These are phyloP conservation scores for Phylloporus sp. DNA, from an alignment of 768 basidiomycete genomes.

Conservation along the genomic window DNA sequence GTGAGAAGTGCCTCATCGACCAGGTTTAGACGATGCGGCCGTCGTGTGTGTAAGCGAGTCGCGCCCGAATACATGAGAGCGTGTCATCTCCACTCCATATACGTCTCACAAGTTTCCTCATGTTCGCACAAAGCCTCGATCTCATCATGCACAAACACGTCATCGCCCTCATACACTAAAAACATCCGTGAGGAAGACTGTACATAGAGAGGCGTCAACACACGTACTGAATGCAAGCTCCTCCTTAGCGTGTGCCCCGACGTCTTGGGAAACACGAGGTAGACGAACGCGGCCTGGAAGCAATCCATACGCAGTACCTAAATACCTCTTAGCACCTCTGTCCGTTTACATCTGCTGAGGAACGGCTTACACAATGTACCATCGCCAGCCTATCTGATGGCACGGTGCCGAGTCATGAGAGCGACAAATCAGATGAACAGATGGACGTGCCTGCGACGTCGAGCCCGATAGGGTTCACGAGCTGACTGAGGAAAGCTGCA, in stretches of 20 bases:
- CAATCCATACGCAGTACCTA: conserved; percentile 16
- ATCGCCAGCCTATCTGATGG: too few relatives aligned
- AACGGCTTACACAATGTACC: conserved; percentile 10
- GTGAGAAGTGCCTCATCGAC: too few relatives aligned
- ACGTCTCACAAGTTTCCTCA: too few relatives aligned
- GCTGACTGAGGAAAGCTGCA: conserved; percentile 6
- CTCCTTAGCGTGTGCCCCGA: conserved; percentile 16
- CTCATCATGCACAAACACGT: too few relatives aligned
- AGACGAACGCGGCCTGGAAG: conserved; percentile 15
- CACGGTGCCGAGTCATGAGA: neutral
- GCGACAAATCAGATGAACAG: neutral
- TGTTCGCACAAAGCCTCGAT: too few relatives aligned
- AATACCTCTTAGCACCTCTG: neutral
- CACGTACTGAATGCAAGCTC: conserved; percentile 19
- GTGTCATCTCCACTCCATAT: too few relatives aligned
- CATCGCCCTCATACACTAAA: conserved; percentile 5
- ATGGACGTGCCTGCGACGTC: conserved; percentile 5
- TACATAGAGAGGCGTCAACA: neutral
- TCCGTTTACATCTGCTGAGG: too few relatives aligned
- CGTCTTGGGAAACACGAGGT: conserved; percentile 19
- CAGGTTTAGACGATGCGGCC: too few relatives aligned
- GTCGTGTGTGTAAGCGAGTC: too few relatives aligned
- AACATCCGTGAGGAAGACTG: neutral
- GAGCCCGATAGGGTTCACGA: conserved; percentile 20
- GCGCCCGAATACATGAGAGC: too few relatives aligned